Evolutionary conservation across 805 yeast species (phyloP), one percentile per base, ranked within the genome.

Genomic region (Zygotorulaspora sp.): DNA sequence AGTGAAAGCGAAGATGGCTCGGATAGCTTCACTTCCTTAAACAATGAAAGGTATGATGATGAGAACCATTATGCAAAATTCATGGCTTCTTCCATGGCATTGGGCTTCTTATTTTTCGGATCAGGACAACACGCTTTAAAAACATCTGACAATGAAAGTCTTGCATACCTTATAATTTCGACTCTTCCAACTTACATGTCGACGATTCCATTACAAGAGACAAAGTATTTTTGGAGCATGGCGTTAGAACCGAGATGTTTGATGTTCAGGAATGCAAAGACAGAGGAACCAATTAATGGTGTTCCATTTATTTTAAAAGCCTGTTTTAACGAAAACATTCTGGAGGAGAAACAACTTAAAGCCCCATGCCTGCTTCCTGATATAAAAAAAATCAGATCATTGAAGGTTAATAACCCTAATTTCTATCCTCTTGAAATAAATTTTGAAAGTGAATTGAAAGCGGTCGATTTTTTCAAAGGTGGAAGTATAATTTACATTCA

Each of bases 61-160:
- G 61, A 59, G 28, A 55, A 49, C n/a, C 61, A 61, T 3, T 87
- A 75, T 57, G 92, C 95, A 0, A 75, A 78, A 42, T 84, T 75
- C 52, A 77, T 83, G 78, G 84, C 89, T 0, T 68, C 80, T 1
- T 86, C 84, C 50, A 73, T 85, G 67, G 84, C 95, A 0, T 61
- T 92, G 25, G 99, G 99, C 2, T 78, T 90, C 50, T 65, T 90
- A 37, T 89, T 90, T 55, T 59, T 92, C 24, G 96, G 96, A 0
- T 92, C 96, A 1, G 96, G 97, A 0, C 96, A 87, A 57, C 87
- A 78, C 58, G 88, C 95, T 0, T 74, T 92, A 41, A 70, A 76
- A 25, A 72, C 70, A 12, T 74, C 83, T 3, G 72, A 76, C 38
- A 66, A 82, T 8, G 53, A 55, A 27, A 48, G 49, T 18, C 36